Base-by-base conservation (phyloP, 2,329 filamentous ascomycete genomes). In the Mariannaea sp. region DNA sequence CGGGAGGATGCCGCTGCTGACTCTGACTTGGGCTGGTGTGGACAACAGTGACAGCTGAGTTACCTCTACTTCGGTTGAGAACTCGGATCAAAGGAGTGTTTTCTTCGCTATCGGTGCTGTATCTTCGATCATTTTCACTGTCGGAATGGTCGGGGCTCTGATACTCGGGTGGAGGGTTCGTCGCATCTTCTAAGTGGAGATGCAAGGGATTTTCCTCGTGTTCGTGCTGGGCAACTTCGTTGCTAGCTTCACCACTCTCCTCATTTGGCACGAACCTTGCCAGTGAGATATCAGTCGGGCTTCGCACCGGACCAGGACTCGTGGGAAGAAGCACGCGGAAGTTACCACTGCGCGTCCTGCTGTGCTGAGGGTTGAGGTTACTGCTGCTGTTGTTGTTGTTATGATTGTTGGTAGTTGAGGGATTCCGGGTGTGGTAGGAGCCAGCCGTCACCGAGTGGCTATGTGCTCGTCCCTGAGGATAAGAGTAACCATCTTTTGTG, bases 211-310 rank as follows among this genome's bases (percentile, higher is more conserved):
- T 74, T 41, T 75, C 68, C 51, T 76, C 66, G 46, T 70, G 66
- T 33, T 68, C 60, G 29, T 64, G 56, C 7, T 66, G 60, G 48
- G 50, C 55, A 48, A 56, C 35, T 54, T 63, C 62, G 63, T 51
- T 56, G 68, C 74, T 59, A 62, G 67, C 72, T 52, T 92, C 90
- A 66, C 91, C 90, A n/a, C 79, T 83, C 50, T 85, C 82, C 61
- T 92, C 87, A 57, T 75, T 79, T 3, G 81, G 88, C 38, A 90
- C 86, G 47, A 97, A 81, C 66, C 93, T 91, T 22, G 92, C 90
- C 41, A 99, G 82, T 7, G 92, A 97, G 61, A 99, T 99, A 71
- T 97, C 94, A 9, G 94, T 97, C 7, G 94, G 92, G 67, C 90
- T 95, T 63, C 93, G 84, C 56, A 92, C 82, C 2, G 94, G 94